A percentile compares a stretch with the other conserved stretches of the same genome.
These are phyloP conservation scores for Xylariales sp. DNA, from an alignment of 2,329 filamentous ascomycete genomes.

Conservation along the genomic window DNA sequence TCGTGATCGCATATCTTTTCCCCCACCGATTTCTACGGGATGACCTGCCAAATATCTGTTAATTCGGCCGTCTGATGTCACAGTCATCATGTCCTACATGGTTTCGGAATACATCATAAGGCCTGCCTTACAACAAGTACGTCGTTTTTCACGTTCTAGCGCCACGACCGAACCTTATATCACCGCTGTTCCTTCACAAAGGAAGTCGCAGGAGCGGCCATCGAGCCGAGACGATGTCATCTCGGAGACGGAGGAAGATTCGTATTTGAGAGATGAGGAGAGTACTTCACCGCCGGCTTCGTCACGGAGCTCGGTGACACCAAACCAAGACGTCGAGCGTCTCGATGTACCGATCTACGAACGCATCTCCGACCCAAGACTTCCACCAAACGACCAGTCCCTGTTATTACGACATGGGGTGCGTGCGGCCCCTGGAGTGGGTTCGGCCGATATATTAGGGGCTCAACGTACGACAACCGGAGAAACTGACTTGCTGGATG, in stretches of 20 bases:
- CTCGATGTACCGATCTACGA: not conserved
- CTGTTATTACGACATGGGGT: no score
- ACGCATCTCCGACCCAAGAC: no score
- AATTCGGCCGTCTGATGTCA: slow-evolving; percentile 7
- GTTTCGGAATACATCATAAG: slow-evolving; percentile 63
- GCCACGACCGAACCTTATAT: slow-evolving; percentile 28
- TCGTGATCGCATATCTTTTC: no score
- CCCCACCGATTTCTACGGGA: slow-evolving; percentile 2
- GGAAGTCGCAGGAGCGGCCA: slow-evolving; percentile 14
- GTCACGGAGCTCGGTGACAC: slow-evolving; percentile 22
- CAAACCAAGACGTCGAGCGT: slow-evolving; percentile 9
- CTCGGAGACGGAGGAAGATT: slow-evolving; percentile 25
- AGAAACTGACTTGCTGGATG: no score
- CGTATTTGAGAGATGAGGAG: slow-evolving; percentile 19
- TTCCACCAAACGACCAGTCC: no score
- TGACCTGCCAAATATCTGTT: slow-evolving; percentile 4
- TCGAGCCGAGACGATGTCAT: slow-evolving; percentile 23
- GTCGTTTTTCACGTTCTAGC: slow-evolving; percentile 48
- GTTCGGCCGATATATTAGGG: no score
- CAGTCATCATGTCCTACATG: slow-evolving; percentile 51
- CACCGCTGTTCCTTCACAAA: slow-evolving; percentile 31
- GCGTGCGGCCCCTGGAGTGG: no score
- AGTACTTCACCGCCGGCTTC: slow-evolving; percentile 21
- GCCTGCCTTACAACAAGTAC: slow-evolving; percentile 61
- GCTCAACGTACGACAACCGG: no score